Base-by-base conservation (phyloP, 2,329 filamentous ascomycete genomes). In the Trichoderma arundinaceum region DNA sequence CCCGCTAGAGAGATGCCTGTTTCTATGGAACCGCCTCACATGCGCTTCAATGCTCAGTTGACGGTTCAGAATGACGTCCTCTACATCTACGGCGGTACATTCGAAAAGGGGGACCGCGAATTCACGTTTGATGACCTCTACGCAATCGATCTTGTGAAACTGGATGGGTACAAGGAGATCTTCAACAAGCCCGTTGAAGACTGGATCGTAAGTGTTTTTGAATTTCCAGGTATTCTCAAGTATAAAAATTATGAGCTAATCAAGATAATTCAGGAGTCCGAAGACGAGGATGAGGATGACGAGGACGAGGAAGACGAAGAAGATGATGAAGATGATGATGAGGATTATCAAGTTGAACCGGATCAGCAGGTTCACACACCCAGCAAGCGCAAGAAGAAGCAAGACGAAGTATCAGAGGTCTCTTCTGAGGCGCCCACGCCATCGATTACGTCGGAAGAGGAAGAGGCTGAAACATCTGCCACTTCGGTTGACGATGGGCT, bases 41-140 rank as follows among this genome's bases (percentile, higher is more conserved):
- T 88, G 17, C 86, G 95, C 59, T 99, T 99, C 81, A 98, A 98
- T 71, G 90, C 93, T 1, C 91, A 95, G 70, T 80, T 98, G 44
- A 88, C 94, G 0, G 92, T 98, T 0, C 94, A 98, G 77, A 92
- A 94, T 70, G 95, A 99, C 75, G 88, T 92, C 8, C 83, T 98
- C 1, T 99, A 94, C 78, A 92, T 98, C 62, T 98, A 96, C 73
- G 94, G 95, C 35, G 95, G 95, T 17, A 99, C 94, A 0, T 97
- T 91, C 72, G 95, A 99, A 75, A 95, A 96, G 75, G 94, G 92
- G 17, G 95, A 99, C 73, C 86, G 92, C 22, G 95, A 99, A 77
- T 97, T 91, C 73, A 98, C 94, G 0, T 97, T 98, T 77, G 94
- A 97, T 71, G 95, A 99, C 73, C 83, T 99, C 77, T 96, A 96